These are phyloP conservation scores for Teunomyces stri DNA, from an alignment of 805 yeast genomes.

Conservation along the genomic window DNA sequence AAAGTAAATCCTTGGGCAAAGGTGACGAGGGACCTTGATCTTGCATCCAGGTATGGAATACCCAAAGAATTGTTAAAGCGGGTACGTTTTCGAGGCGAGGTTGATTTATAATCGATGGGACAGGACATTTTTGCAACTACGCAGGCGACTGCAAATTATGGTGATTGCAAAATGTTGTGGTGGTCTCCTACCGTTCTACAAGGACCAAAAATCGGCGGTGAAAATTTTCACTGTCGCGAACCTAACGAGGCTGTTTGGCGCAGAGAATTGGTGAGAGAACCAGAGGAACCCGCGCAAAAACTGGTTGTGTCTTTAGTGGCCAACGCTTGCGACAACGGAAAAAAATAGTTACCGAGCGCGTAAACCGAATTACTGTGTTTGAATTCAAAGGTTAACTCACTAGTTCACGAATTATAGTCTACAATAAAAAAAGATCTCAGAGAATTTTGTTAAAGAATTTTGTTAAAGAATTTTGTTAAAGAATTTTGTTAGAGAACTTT, in stretches of 20 bases:
- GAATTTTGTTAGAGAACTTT: too few relatives aligned
- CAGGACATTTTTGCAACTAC: not conserved
- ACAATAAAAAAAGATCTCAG: too few relatives aligned
- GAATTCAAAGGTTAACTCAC: too few relatives aligned
- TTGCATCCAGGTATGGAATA: slow-evolving; percentile 2
- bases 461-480: too few relatives aligned
- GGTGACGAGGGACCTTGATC: not conserved
- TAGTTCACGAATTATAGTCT: too few relatives aligned
- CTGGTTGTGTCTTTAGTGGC: not conserved
- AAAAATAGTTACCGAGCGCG: not conserved
- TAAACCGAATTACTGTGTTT: not conserved
- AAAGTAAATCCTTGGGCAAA: not conserved
- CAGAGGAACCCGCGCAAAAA: not conserved
- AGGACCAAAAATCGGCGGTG: slow-evolving; percentile 1
- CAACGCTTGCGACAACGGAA: not conserved
- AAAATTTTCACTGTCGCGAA: slow-evolving; percentile 2
- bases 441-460: too few relatives aligned
- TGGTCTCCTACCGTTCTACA: slow-evolving; percentile 4
- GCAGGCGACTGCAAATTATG: not conserved
- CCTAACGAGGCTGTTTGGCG: not conserved
- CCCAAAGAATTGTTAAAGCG: slow-evolving; percentile 2
- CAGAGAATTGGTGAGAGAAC: not conserved
- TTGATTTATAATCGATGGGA: not conserved
- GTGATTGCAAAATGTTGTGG: slow-evolving; percentile 1
- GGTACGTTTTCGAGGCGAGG: not conserved